A percentile compares a stretch with the other conserved stretches of the same genome.
Evolutionary conservation across 176 grass and related monocot genomes (phyloP).

Genomic region (Zizania latifolia): DNA sequence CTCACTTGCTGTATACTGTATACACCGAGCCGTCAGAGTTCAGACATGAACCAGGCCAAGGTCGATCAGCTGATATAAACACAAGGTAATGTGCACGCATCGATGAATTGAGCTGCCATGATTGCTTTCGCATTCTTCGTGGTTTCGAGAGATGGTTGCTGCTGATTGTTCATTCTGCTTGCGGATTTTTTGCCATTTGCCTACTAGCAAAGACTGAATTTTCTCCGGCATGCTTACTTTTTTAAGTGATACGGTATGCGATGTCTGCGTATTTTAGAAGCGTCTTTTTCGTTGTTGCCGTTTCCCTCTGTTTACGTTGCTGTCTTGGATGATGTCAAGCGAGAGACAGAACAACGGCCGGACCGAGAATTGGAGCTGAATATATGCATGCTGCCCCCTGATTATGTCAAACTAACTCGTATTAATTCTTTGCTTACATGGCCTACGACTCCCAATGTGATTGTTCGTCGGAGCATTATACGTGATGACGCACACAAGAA

Average conservation of each 20-base stretch:
- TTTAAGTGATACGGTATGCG: no score
- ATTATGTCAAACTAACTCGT: conserved; percentile 10
- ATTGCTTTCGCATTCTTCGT: background rate
- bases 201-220: background rate
- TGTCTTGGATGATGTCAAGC: no score
- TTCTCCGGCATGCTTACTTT: background rate
- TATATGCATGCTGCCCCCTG: no score
- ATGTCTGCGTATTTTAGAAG: no score
- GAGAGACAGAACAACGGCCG: no score
- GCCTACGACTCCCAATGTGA: background rate
- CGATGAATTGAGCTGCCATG: background rate
- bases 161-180: background rate
- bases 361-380: no score
- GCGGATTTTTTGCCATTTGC: background rate
- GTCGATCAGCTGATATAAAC: background rate
- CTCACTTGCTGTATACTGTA: conserved; percentile 9
- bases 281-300: no score
- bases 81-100: background rate
- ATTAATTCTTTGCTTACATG: background rate
- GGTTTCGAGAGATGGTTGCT: background rate
- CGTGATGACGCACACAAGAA: no score
- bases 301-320: no score
- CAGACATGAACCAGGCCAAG: no score
- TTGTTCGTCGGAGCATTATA: background rate
- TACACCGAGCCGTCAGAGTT: background rate